Percentiles rank a stretch among this genome's conserved stretches.
These are phyloP conservation scores for Russula vinacea DNA, from an alignment of 768 basidiomycete species.

Conservation along the genomic window DNA sequence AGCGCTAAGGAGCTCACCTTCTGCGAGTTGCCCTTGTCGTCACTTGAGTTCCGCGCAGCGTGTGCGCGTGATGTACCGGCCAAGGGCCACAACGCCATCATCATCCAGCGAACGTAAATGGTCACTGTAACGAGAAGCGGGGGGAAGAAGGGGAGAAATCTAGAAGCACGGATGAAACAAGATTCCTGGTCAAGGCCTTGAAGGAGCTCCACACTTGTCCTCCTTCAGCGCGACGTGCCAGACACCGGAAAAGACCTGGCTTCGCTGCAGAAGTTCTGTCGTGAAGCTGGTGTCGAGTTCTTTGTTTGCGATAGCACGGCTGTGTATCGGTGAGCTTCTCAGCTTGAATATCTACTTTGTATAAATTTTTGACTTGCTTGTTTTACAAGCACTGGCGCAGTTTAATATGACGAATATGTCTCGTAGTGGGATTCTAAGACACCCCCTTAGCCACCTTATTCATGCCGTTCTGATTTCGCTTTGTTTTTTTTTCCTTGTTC, in stretches of 20 bases:
- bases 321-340: slow-evolving; percentile 18
- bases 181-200: slow-evolving; percentile 16
- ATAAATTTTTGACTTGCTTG: not conserved
- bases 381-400: slow-evolving; percentile 19
- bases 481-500: not conserved
- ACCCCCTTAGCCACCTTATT: not conserved
- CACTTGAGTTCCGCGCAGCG: slow-evolving; percentile 13
- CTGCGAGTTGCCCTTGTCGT: slow-evolving; percentile 5
- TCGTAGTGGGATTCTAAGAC: not conserved
- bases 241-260: not conserved
- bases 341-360: not conserved
- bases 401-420: slow-evolving; percentile 13
- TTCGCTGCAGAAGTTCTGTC: slow-evolving; percentile 20
- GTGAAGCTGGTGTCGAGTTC: slow-evolving; percentile 16
- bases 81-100: not conserved
- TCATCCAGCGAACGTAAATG: not conserved
- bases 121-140: not conserved
- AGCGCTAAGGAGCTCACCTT: slow-evolving; percentile 18
- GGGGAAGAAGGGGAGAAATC: slow-evolving; percentile 9
- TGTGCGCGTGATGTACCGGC: slow-evolving; percentile 11
- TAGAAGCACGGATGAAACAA: slow-evolving; percentile 9
- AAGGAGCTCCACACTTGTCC: slow-evolving; percentile 17
- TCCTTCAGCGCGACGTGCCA: slow-evolving; percentile 6
- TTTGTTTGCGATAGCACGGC: slow-evolving; percentile 11
- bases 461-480: not conserved